Conservation (phyloP, 1,284 basidiomycete species). For the Ganoderma boninense region DNA sequence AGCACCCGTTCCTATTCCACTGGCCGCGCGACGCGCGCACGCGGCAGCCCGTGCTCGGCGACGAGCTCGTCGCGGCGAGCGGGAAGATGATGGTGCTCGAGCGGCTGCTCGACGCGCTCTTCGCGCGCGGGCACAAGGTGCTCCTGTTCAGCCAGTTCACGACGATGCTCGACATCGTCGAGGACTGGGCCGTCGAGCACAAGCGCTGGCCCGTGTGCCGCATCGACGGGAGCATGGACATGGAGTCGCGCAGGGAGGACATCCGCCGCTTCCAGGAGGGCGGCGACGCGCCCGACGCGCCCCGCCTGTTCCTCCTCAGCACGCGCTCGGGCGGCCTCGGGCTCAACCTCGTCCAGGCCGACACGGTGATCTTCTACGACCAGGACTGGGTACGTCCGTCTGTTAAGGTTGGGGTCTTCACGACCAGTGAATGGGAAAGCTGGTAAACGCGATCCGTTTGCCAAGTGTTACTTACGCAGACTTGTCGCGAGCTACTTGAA, state of each 20-base stretch:
- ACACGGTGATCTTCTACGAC: slow-evolving; percentile 96
- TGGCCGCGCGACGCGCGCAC: slow-evolving; percentile 82
- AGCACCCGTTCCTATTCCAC: slow-evolving; percentile 93
- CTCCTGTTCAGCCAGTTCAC: slow-evolving; percentile 96
- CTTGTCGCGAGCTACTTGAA: too few species aligned
- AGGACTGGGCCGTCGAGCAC: slow-evolving; percentile 88
- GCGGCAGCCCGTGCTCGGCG: slow-evolving; percentile 67
- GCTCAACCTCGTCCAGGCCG: slow-evolving; percentile 93
- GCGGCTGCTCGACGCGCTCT: slow-evolving; percentile 87
- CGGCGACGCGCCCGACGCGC: slow-evolving; percentile 71
- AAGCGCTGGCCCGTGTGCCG: slow-evolving; percentile 88
- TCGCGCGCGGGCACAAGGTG: slow-evolving; percentile 87
- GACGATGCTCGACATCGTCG: slow-evolving; percentile 94
- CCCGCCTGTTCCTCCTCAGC: slow-evolving; percentile 88
- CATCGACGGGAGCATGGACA: slow-evolving; percentile 88
- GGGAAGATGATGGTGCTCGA: slow-evolving; percentile 98
- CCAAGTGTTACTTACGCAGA: too few species aligned
- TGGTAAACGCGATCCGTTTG: too few species aligned
- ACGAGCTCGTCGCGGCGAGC: slow-evolving; percentile 84
- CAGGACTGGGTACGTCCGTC: slow-evolving; percentile 82
- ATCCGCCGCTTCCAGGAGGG: slow-evolving; percentile 88
- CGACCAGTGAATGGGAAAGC: too few species aligned
- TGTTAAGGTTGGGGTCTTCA: too few species aligned
- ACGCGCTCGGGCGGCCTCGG: slow-evolving; percentile 94
- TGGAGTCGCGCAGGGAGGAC: slow-evolving; percentile 82